Percentiles rank a stretch among this genome's conserved stretches.
These are phyloP conservation scores for Pisolithus albus DNA, from an alignment of 768 basidiomycete genomes.

Conservation along the genomic window DNA sequence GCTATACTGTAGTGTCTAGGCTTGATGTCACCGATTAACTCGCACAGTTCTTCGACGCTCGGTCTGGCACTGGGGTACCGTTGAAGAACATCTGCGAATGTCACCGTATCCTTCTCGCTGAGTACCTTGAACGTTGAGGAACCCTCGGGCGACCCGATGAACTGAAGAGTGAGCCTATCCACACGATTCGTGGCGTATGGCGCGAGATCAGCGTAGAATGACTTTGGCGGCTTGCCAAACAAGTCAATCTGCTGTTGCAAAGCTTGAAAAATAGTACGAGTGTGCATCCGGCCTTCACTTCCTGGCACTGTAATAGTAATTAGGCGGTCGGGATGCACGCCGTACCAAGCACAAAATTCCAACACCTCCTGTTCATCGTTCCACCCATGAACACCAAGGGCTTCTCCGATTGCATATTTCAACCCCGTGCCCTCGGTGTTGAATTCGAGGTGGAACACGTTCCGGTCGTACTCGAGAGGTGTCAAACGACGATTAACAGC, in stretches of 20 bases:
- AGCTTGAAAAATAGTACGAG: constrained; percentile 90
- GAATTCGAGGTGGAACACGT: constrained; percentile 98
- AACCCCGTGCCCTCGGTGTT: constrained; percentile 87
- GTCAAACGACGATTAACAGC: constrained; percentile 92
- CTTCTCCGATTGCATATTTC: constrained; percentile 94
- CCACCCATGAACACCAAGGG: constrained; percentile 96
- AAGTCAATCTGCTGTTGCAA: constrained; percentile 96
- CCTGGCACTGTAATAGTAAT: constrained; percentile 73
- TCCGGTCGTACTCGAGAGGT: constrained; percentile 92
- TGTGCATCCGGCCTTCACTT: constrained; percentile 68
- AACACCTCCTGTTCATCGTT: constrained; percentile 85
- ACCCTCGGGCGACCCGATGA: constrained; percentile 92
- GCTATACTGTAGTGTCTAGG: constrained; percentile 98
- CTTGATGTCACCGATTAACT: constrained; percentile 90
- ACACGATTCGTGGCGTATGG: constrained; percentile 60
- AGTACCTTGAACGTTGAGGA: constrained; percentile 90
- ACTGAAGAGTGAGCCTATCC: constrained; percentile 77
- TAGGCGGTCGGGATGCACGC: constrained; percentile 70
- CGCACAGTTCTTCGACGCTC: constrained; percentile 78
- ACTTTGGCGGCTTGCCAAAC: constrained; percentile 93
- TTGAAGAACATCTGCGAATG: constrained; percentile 80
- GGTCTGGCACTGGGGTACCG: constrained; percentile 76
- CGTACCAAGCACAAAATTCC: constrained; percentile 91
- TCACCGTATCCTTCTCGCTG: constrained; percentile 89
- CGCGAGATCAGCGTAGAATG: constrained; percentile 87